These are phyloP conservation scores for Dendrobium chrysotoxum DNA, from an alignment of 106 monocot genomes.

Conservation along the genomic window DNA sequence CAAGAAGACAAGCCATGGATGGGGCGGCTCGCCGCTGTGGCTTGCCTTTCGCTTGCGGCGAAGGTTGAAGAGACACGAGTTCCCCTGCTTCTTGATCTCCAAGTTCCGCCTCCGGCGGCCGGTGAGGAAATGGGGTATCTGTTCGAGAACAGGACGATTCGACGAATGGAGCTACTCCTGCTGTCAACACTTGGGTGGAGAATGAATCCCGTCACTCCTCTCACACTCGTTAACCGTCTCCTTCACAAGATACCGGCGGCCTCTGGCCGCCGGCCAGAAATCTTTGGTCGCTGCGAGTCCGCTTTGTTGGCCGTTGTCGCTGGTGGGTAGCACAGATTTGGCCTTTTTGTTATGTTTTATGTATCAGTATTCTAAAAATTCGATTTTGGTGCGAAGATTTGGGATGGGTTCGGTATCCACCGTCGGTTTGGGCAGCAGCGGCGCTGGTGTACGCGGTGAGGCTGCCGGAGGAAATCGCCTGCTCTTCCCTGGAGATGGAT, in stretches of 20 bases:
- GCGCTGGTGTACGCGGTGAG: conserved; percentile 40
- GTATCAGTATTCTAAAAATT: not conserved
- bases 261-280: not conserved
- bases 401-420: conserved; percentile 55
- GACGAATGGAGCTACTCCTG: conserved; percentile 85
- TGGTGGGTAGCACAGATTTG: conserved; percentile 21
- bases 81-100: conserved; percentile 81
- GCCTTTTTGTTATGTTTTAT: not conserved
- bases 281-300: conserved; percentile 34
- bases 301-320: conserved; percentile 40
- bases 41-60: conserved; percentile 76
- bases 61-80: conserved; percentile 87
- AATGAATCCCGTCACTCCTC: conserved; percentile 70
- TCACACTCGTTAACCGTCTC: conserved; percentile 48
- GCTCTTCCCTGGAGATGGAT: conserved; percentile 4
- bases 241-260: not conserved
- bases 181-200: conserved; percentile 67
- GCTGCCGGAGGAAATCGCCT: not conserved
- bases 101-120: conserved; percentile 11
- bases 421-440: conserved; percentile 68
- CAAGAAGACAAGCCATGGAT: conserved; percentile 61
- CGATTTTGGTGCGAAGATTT: conserved; percentile 33
- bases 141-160: conserved; percentile 72
- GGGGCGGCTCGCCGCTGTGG: conserved; percentile 46
- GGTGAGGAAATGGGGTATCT: conserved; percentile 24